These are phyloP conservation scores for Dorcoceras hygrometricum DNA, from an alignment of 257 asterid species.

Conservation along the genomic window DNA sequence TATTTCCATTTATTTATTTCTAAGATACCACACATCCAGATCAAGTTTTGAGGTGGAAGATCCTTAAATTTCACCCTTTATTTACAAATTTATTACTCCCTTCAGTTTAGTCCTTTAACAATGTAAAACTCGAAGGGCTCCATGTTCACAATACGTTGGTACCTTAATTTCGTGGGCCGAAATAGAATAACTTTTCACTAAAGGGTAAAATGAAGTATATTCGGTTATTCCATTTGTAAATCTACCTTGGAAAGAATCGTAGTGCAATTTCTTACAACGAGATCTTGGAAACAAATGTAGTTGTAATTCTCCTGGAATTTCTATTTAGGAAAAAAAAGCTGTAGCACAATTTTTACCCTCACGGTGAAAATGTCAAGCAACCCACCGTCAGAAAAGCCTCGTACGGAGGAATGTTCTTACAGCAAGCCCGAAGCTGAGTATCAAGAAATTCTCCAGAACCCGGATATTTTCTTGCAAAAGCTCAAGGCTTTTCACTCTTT, in stretches of 20 bases:
- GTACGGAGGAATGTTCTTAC: conserved; percentile 14
- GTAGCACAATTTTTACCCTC: conserved; percentile 6
- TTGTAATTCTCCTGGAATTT: background rate
- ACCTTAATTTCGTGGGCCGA: no score
- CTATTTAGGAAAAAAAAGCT: background rate
- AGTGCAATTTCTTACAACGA: background rate
- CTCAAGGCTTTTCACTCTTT: conserved; percentile 39
- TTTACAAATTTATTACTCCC: no score
- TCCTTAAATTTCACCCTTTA: no score
- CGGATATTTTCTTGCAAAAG: conserved; percentile 38
- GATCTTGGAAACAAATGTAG: background rate
- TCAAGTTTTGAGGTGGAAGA: no score
- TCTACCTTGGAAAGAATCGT: background rate
- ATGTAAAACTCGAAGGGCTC: no score
- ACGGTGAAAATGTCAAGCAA: conserved; percentile 25
- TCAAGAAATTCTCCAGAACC: conserved; percentile 33
- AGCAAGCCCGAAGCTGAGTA: conserved; percentile 46
- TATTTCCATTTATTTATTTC: no score
- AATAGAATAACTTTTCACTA: no score
- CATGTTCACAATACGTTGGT: no score
- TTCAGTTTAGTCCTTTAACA: no score
- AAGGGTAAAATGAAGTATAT: background rate
- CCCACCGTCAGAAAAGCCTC: conserved; percentile 19
- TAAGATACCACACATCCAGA: no score
- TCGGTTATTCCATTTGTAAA: background rate